These are phyloP conservation scores for Megacollybia marginata DNA, from an alignment of 768 basidiomycete species.

Conservation along the genomic window DNA sequence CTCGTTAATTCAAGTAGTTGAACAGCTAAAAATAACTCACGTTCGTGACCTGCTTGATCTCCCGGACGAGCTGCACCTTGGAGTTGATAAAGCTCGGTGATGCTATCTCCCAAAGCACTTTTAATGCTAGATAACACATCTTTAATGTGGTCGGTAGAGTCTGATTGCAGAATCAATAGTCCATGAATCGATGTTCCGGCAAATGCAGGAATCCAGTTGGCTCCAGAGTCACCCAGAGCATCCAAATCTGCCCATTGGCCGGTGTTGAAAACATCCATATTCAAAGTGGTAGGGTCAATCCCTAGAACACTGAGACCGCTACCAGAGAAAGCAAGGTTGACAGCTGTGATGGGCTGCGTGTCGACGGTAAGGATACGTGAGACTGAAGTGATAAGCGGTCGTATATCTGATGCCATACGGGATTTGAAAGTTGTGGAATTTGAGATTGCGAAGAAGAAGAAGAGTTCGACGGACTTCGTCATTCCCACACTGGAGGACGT, in stretches of 20 bases:
- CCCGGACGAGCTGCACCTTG: constrained; percentile 18
- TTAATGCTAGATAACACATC: constrained; percentile 11
- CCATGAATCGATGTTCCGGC: constrained; percentile 14
- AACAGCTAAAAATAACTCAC: constrained; percentile 19
- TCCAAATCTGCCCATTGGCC: constrained; percentile 5
- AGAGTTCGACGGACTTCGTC: constrained; percentile 16
- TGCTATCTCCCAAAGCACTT: constrained; percentile 9
- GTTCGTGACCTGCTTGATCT: constrained; percentile 18
- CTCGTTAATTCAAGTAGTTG: background rate
- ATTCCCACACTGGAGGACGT: constrained; percentile 8
- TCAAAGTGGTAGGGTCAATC: constrained; percentile 8
- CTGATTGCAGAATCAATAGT: constrained; percentile 16
- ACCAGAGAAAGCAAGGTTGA: constrained; percentile 17
- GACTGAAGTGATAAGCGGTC: constrained; percentile 14
- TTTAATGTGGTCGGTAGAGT: constrained; percentile 12
- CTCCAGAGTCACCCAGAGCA: constrained; percentile 7
- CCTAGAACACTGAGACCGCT: constrained; percentile 11
- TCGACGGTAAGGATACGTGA: constrained; percentile 9
- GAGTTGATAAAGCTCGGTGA: constrained; percentile 12
- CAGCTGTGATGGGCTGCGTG: constrained; percentile 15
- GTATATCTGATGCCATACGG: constrained; percentile 9
- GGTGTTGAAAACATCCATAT: constrained; percentile 7
- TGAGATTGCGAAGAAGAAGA: constrained; percentile 15
- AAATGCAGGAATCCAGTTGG: constrained; percentile 12
- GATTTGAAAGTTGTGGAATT: constrained; percentile 13